phyloP scores from a whole-genome alignment of 768 basidiomycete species.

The Lactarius quietus region DNA sequence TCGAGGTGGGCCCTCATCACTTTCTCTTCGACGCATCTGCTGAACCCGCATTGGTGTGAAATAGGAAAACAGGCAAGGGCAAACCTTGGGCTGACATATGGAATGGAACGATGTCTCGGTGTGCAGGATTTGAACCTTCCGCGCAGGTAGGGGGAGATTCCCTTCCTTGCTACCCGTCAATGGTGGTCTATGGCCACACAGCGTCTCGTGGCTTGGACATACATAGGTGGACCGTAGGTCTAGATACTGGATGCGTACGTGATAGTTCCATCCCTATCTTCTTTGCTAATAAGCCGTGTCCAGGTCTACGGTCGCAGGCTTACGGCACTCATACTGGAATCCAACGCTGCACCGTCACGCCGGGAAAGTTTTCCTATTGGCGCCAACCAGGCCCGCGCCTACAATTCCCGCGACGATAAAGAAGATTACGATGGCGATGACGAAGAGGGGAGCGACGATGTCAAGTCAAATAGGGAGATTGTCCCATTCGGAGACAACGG shows the following conservation, averaged over 20 bases:
- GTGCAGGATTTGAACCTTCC: slow-evolving; percentile 44
- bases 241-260: slow-evolving; percentile 85
- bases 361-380: neutral
- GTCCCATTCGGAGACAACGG: slow-evolving; percentile 59
- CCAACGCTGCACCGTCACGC: neutral
- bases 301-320: slow-evolving; percentile 59
- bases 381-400: neutral
- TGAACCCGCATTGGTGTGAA: neutral
- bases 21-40: neutral
- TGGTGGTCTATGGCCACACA: slow-evolving; percentile 85
- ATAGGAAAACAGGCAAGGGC: slow-evolving; percentile 43
- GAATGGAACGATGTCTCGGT: slow-evolving; percentile 60
- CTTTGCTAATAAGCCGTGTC: slow-evolving; percentile 10
- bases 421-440: slow-evolving; percentile 29
- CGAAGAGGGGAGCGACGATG: slow-evolving; percentile 28
- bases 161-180: slow-evolving; percentile 66
- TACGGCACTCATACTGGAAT: slow-evolving; percentile 62
- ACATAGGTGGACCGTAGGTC: slow-evolving; percentile 77
- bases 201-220: slow-evolving; percentile 78
- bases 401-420: neutral
- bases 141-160: slow-evolving; percentile 29
- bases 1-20: slow-evolving; percentile 34
- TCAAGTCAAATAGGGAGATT: slow-evolving; percentile 22
- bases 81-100: slow-evolving; percentile 75
- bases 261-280: neutral